A percentile compares a stretch with the other conserved stretches of the same genome.
Conservation (phyloP, 345 rosid species). For the Euphorbia peplus region DNA sequence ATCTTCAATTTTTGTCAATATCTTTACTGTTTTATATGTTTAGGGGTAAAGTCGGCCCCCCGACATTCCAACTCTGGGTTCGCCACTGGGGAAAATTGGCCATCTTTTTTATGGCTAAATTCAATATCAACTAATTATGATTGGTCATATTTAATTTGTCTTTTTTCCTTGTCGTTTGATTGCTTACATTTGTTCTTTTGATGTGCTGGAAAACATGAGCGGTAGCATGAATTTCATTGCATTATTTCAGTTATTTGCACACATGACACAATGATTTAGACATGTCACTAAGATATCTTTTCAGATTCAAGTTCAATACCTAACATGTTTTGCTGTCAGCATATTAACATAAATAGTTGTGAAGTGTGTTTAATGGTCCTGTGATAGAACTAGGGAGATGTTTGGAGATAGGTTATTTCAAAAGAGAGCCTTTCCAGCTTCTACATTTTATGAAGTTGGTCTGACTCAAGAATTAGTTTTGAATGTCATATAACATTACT, state of each 20-base stretch:
- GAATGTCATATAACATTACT: neutral
- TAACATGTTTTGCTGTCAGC: neutral
- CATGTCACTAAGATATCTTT: neutral
- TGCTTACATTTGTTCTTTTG: neutral
- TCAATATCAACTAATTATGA: neutral
- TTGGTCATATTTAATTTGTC: neutral
- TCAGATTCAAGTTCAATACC: neutral
- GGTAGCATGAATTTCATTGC: neutral
- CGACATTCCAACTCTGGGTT: no score
- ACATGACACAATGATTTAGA: neutral
- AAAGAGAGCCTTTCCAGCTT: neutral
- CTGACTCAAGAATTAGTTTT: neutral
- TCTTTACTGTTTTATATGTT: no score
- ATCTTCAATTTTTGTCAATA: no score
- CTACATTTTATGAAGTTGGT: neutral
- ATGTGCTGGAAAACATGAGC: neutral
- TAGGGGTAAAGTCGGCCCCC: no score
- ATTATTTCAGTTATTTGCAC: neutral
- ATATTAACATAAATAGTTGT: no score
- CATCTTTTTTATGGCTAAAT: neutral
- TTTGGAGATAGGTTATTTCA: neutral
- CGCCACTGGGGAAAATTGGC: no score
- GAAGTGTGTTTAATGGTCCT: conserved; percentile 1
- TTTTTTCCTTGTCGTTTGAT: neutral
- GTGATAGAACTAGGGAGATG: neutral